Conservation (phyloP, 495 filamentous ascomycete genomes). For the Lepraria neglecta region DNA sequence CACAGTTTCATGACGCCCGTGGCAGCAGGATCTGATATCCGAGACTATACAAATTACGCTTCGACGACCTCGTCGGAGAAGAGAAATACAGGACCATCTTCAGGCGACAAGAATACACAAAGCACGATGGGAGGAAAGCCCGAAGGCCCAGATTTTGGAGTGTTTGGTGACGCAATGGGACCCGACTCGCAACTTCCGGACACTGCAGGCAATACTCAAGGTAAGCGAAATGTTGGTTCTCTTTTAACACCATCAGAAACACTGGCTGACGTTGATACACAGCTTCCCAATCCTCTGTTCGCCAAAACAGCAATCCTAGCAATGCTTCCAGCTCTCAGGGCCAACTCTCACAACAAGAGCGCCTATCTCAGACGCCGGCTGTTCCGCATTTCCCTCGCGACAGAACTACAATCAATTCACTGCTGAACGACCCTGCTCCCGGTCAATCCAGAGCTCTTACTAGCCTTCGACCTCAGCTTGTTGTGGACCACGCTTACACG, state of each 20-base stretch:
- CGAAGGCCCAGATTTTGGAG: slow-evolving; percentile 35
- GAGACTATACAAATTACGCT: slow-evolving; percentile 73
- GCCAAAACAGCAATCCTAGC: slow-evolving; percentile 32
- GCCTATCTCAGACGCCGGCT: slow-evolving; percentile 37
- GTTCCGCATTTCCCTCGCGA: slow-evolving; percentile 39
- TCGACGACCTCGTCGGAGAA: slow-evolving; percentile 81
- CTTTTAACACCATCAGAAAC: neutral
- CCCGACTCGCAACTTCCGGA: slow-evolving; percentile 51
- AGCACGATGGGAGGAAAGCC: slow-evolving; percentile 52
- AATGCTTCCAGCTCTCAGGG: slow-evolving; percentile 37
- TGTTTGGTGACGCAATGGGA: slow-evolving; percentile 26
- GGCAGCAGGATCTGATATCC: slow-evolving; percentile 66
- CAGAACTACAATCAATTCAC: slow-evolving; percentile 37
- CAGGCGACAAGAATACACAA: slow-evolving; percentile 34
- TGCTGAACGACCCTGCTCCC: slow-evolving; percentile 45
- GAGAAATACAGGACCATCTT: slow-evolving; percentile 50
- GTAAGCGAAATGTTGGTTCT: neutral
- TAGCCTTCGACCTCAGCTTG: slow-evolving; percentile 33
- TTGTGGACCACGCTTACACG: slow-evolving; percentile 53
- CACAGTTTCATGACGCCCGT: slow-evolving; percentile 66
- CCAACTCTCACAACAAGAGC: slow-evolving; percentile 32
- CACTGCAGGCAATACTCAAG: slow-evolving; percentile 45
- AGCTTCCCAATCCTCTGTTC: slow-evolving; percentile 29
- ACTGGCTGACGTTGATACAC: neutral
- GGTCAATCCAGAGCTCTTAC: slow-evolving; percentile 23